Percentiles rank a stretch among this genome's conserved stretches.
Conservation (phyloP, 495 filamentous ascomycete genomes). For the Cenococcum geophilum region DNA sequence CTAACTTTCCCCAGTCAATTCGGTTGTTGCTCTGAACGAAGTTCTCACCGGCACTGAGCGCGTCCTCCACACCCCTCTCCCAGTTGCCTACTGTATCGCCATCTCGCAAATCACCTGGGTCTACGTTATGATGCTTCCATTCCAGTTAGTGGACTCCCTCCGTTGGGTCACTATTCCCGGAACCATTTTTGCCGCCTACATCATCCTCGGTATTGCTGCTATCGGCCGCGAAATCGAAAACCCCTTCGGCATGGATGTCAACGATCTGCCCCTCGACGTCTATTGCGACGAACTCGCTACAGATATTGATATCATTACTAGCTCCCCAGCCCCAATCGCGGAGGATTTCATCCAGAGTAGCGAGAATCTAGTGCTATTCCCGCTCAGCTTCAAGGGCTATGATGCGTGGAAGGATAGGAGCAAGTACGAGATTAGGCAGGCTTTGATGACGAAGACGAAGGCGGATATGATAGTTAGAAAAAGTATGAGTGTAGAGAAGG, state of each 20-base stretch:
- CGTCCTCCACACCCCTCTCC: constrained; percentile 78
- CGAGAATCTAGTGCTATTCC: constrained; percentile 64
- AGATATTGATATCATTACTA: constrained; percentile 70
- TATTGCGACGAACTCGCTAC: constrained; percentile 68
- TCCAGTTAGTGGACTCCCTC: constrained; percentile 64
- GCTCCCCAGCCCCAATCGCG: constrained; percentile 48
- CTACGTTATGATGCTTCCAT: constrained; percentile 77
- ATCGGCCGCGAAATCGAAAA: constrained; percentile 76
- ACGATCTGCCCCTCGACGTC: constrained; percentile 74
- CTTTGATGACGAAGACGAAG: constrained; percentile 39
- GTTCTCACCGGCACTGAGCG: constrained; percentile 69
- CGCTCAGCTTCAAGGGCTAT: constrained; percentile 55
- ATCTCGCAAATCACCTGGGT: constrained; percentile 88
- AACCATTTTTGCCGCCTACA: constrained; percentile 69
- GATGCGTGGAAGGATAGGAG: constrained; percentile 56
- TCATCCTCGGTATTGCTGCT: constrained; percentile 73
- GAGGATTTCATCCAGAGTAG: constrained; percentile 52
- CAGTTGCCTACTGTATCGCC: constrained; percentile 78
- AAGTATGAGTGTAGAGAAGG: constrained; percentile 12
- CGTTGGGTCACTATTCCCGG: constrained; percentile 81
- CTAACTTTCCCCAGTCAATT: constrained; percentile 15
- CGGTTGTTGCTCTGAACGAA: constrained; percentile 60
- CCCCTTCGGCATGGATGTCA: constrained; percentile 86
- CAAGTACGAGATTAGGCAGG: constrained; percentile 54
- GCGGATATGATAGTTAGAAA: constrained; percentile 23